Evolutionary conservation across 2,329 filamentous ascomycete genomes (phyloP), one percentile per base, ranked within the genome.

Genomic region (Cladosporium austrohemisphaericum): DNA sequence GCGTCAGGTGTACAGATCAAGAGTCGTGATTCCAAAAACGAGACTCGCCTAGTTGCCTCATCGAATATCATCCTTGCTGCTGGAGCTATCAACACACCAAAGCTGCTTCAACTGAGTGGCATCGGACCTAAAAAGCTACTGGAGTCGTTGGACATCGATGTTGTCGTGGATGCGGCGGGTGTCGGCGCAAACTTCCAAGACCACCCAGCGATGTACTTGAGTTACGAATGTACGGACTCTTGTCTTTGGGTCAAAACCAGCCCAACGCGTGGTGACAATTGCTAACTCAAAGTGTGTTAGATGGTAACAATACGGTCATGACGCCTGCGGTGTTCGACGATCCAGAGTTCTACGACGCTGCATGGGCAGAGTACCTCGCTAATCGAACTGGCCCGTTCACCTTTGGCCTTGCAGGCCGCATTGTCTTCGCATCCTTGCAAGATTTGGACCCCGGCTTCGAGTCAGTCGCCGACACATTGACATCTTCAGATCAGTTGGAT

Each of bases 51-150:
- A 26, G 55, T 70, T 18, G 60, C 54, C 16, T 68, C 65, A 1
- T 10, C 3, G 65, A 70, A 1, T 67, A 73, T 2, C 25, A 26
- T 49, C 11, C 61, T 86, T 2, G 75, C 76, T 3, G 79, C 79
- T 0, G 83, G 83, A 0, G 76, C 72, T 19, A 67, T 78, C 29
- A 74, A 76, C 59, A 80, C 77, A 8, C 83, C 75, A 3, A 79
- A 76, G 63, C 67, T 81, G n/a, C 72, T 78, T 11, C 80, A 85
- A 54, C 67, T 83, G 1, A 83, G 79, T 0, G 82, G 82, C 0
- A 72, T 85, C 32, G 83, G 82, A 3, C 68, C 72, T 38, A 65
- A 68, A 2, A 58, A 68, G 0, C 57, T 81, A 4, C 70, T 84
- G 1, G 60, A 71, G 28, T 65, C 65, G 14, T 69, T 73, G 0